Conservation (phyloP, 164 flowering plant species). For the Aristolochia contorta region DNA sequence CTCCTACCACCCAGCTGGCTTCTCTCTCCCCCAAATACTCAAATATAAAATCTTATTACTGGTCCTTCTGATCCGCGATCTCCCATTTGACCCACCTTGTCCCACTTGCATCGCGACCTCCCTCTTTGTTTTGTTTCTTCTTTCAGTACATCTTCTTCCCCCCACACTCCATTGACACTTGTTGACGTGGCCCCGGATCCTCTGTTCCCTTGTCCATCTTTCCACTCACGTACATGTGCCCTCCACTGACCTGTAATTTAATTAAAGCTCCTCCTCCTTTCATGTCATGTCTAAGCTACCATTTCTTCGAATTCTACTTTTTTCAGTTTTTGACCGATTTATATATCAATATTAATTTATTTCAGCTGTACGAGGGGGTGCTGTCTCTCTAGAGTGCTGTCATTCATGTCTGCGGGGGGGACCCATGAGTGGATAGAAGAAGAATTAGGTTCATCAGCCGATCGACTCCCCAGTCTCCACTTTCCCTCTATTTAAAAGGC, state of each 20-base stretch:
- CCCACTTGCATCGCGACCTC: no score
- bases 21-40: no score
- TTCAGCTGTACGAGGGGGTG: no score
- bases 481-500: background rate
- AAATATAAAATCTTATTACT: no score
- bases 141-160: no score
- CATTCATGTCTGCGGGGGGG: no score
- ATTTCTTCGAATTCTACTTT: background rate
- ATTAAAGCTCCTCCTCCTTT: background rate
- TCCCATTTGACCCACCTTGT: no score
- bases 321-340: background rate
- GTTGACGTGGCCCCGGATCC: background rate
- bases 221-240: constrained; percentile 5
- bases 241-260: constrained; percentile 7
- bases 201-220: constrained; percentile 4
- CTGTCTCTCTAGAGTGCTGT: no score
- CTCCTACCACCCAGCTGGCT: no score
- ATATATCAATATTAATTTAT: constrained; percentile 1
- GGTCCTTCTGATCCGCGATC: no score
- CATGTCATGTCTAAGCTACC: background rate
- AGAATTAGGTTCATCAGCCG: constrained; percentile 7
- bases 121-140: no score
- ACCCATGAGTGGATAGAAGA: background rate
- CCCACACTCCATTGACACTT: background rate
- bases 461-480: no score